Evolutionary conservation across 805 yeast species (phyloP).

Genomic region (Candida ulmi): DNA sequence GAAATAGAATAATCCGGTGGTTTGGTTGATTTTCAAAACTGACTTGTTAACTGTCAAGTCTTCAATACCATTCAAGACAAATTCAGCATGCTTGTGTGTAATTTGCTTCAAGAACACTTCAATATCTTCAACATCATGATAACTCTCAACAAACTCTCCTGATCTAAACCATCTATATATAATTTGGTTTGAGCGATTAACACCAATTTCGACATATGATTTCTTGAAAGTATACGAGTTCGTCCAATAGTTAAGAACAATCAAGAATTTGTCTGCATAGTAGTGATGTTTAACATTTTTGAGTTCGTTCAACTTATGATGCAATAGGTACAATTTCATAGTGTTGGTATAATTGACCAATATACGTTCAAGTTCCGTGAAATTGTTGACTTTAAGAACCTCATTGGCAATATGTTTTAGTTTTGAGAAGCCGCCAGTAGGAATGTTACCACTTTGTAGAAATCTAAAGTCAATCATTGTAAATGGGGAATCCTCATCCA

Average conservation of each 20-base stretch:
- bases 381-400: conserved; percentile 38
- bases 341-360: conserved; percentile 57
- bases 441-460: conserved; percentile 17
- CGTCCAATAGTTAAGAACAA: conserved; percentile 63
- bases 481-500: conserved; percentile 62
- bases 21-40: conserved; percentile 22
- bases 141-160: conserved; percentile 35
- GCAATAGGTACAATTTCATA: conserved; percentile 56
- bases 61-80: conserved; percentile 28
- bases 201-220: conserved; percentile 57
- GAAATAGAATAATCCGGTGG: conserved; percentile 36
- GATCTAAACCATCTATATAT: conserved; percentile 61
- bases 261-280: conserved; percentile 45
- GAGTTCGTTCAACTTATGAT: conserved; percentile 48
- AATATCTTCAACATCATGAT: conserved; percentile 29
- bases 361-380: conserved; percentile 49
- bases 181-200: conserved; percentile 41
- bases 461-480: conserved; percentile 75
- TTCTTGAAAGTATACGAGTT: conserved; percentile 40
- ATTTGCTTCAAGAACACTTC: conserved; percentile 32
- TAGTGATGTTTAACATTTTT: conserved; percentile 54
- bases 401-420: conserved; percentile 54
- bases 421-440: conserved; percentile 15
- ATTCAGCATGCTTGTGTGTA: conserved; percentile 34
- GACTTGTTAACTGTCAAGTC: conserved; percentile 24